Conservation (phyloP, 495 filamentous ascomycete genomes). For the Hypoxylon subgilvum region DNA sequence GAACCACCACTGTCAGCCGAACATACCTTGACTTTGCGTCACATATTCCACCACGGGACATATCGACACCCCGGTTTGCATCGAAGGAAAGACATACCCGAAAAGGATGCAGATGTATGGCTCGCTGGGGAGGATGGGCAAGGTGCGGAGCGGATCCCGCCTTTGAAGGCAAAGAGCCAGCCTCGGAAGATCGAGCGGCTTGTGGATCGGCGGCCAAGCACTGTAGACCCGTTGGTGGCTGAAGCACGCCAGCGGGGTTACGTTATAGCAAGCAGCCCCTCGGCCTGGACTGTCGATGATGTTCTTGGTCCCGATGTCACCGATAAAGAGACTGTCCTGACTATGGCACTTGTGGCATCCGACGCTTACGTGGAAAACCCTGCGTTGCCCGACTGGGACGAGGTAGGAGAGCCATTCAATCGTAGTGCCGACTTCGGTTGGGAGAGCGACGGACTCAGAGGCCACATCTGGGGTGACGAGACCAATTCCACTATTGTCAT, state of each 20-base stretch:
- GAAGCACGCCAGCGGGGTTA: conserved; percentile 67
- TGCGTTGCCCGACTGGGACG: conserved; percentile 78
- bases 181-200: conserved; percentile 76
- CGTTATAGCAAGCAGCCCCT: conserved; percentile 64
- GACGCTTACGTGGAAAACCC: conserved; percentile 84
- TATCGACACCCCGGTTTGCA: conserved; percentile 75
- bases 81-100: conserved; percentile 70
- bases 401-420: conserved; percentile 80
- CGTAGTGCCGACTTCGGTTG: conserved; percentile 85
- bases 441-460: conserved; percentile 85
- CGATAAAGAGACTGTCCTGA: conserved; percentile 83
- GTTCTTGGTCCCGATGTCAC: conserved; percentile 80
- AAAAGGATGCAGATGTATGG: conserved; percentile 65
- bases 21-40: conserved; percentile 72
- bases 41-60: conserved; percentile 89
- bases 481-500: conserved; percentile 87
- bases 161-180: conserved; percentile 61
- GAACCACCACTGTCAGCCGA: conserved; percentile 49
- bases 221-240: conserved; percentile 76
- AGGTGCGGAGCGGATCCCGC: conserved; percentile 54
- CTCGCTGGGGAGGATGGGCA: conserved; percentile 69
- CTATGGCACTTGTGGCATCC: conserved; percentile 82
- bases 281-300: conserved; percentile 84
- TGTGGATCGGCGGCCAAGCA: conserved; percentile 73
- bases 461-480: conserved; percentile 89